These are phyloP conservation scores for Solanum peruvianum DNA, from an alignment of 257 asterid genomes.

Conservation along the genomic window DNA sequence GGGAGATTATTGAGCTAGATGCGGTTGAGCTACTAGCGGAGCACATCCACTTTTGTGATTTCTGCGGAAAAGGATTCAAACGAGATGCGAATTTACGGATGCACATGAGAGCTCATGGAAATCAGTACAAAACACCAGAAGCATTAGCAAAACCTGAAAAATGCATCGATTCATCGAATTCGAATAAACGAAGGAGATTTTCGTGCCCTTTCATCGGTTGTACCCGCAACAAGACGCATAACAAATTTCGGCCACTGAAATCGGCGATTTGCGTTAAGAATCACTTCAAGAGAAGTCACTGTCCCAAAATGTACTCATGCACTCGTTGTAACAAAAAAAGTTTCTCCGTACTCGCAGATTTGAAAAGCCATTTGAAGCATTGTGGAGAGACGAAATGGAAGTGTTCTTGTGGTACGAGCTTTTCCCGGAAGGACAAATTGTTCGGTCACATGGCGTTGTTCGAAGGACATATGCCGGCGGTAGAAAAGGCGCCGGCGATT, in stretches of 20 bases:
- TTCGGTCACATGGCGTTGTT: slow-evolving; percentile 84
- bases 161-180: neutral
- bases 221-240: slow-evolving; percentile 56
- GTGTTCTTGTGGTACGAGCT: slow-evolving; percentile 80
- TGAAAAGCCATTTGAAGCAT: slow-evolving; percentile 81
- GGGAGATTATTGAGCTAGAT: slow-evolving; percentile 62
- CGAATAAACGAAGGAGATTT: slow-evolving; percentile 30
- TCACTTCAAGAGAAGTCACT: slow-evolving; percentile 91
- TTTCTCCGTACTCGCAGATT: slow-evolving; percentile 78
- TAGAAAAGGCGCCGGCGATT: slow-evolving; percentile 18
- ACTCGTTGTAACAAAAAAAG: slow-evolving; percentile 63
- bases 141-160: slow-evolving; percentile 68
- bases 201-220: slow-evolving; percentile 87
- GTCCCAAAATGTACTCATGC: slow-evolving; percentile 81
- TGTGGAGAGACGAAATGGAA: slow-evolving; percentile 85
- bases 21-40: slow-evolving; percentile 77
- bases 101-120: slow-evolving; percentile 98
- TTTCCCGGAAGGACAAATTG: slow-evolving; percentile 83
- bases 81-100: slow-evolving; percentile 91
- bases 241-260: slow-evolving; percentile 68
- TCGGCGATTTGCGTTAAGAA: slow-evolving; percentile 70
- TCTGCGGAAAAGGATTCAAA: slow-evolving; percentile 93
- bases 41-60: slow-evolving; percentile 77
- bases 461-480: slow-evolving; percentile 93
- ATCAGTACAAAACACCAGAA: slow-evolving; percentile 65